phyloP scores from a whole-genome alignment of 2,329 filamentous ascomycete genomes.

The Ceratocystis variospora region DNA sequence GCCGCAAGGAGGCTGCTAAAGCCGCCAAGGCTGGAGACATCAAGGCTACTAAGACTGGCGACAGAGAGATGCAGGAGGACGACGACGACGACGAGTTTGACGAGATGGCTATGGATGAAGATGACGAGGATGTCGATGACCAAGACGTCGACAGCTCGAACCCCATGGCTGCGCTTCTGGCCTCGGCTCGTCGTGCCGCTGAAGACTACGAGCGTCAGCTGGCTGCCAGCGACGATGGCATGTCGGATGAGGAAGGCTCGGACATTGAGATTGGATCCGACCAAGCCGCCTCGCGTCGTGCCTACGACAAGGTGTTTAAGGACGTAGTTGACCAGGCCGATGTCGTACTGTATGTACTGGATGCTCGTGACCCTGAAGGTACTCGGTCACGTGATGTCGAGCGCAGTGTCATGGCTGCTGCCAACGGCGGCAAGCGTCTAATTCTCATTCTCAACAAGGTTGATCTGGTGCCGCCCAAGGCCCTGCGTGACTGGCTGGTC shows the following conservation, averaged over 20 bases:
- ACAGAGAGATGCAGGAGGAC: slow-evolving; percentile 34
- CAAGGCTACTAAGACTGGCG: slow-evolving; percentile 45
- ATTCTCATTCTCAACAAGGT: slow-evolving; percentile 95
- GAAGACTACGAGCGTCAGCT: slow-evolving; percentile 57
- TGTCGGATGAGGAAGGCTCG: slow-evolving; percentile 42
- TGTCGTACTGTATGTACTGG: slow-evolving; percentile 83
- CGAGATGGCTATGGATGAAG: slow-evolving; percentile 37
- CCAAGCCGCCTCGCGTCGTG: slow-evolving; percentile 57
- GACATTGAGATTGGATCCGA: slow-evolving; percentile 37
- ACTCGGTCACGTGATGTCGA: slow-evolving; percentile 85
- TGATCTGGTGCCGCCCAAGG: slow-evolving; percentile 69
- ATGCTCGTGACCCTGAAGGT: slow-evolving; percentile 80
- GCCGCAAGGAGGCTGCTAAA: slow-evolving; percentile 58
- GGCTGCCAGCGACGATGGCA: slow-evolving; percentile 44
- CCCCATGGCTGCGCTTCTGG: slow-evolving; percentile 82
- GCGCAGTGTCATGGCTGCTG: slow-evolving; percentile 79
- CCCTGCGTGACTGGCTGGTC: slow-evolving; percentile 71
- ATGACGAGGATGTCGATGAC: slow-evolving; percentile 43
- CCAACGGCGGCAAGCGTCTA: slow-evolving; percentile 67
- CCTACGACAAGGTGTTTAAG: slow-evolving; percentile 94
- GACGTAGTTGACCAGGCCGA: slow-evolving; percentile 79
- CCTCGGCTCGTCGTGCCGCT: slow-evolving; percentile 67
- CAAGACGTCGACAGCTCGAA: slow-evolving; percentile 55
- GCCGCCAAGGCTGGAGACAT: slow-evolving; percentile 44
- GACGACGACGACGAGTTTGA: slow-evolving; percentile 38